A percentile compares a stretch with the other conserved stretches of the same genome.
phyloP scores from a whole-genome alignment of 2,329 filamentous ascomycete genomes.

The Scedosporium aurantiacum region DNA sequence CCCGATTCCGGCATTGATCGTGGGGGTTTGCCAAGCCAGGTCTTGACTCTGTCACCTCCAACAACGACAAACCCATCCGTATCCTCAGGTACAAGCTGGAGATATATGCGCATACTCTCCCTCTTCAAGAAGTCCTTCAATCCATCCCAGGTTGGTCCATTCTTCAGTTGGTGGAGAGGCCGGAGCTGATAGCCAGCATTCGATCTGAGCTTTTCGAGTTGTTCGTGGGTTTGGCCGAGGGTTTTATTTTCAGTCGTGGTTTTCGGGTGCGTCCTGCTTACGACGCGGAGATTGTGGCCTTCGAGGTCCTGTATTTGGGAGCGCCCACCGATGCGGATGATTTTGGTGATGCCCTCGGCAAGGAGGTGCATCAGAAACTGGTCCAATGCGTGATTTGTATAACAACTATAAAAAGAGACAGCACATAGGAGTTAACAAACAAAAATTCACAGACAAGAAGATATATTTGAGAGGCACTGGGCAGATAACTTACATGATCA shows the following conservation, averaged over 20 bases:
- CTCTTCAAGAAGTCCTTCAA: background rate
- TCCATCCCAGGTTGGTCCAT: slow-evolving; percentile 26
- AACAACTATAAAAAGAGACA: slow-evolving; percentile 49
- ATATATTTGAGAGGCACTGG: background rate
- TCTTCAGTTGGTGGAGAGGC: slow-evolving; percentile 1
- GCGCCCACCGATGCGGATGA: slow-evolving; percentile 56
- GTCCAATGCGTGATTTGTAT: slow-evolving; percentile 57
- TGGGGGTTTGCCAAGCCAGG: background rate
- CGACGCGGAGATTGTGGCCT: background rate
- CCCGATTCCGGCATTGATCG: background rate
- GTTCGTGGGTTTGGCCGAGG: background rate
- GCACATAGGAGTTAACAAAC: slow-evolving; percentile 20
- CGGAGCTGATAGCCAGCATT: background rate
- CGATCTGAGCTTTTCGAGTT: background rate
- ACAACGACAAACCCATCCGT: background rate
- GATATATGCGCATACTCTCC: background rate
- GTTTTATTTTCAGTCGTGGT: background rate
- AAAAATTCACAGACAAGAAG: too few species aligned
- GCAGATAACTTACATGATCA: slow-evolving; percentile 17
- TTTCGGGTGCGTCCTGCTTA: slow-evolving; percentile 30
- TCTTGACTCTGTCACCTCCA: background rate
- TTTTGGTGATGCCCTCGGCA: slow-evolving; percentile 43
- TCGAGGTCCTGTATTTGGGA: slow-evolving; percentile 13
- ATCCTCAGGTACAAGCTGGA: background rate
- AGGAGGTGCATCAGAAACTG: slow-evolving; percentile 56